Evolutionary conservation across 352 stramenopile genomes (phyloP), one percentile per base, ranked within the genome.

Genomic region (Globisporangium emineosum): DNA sequence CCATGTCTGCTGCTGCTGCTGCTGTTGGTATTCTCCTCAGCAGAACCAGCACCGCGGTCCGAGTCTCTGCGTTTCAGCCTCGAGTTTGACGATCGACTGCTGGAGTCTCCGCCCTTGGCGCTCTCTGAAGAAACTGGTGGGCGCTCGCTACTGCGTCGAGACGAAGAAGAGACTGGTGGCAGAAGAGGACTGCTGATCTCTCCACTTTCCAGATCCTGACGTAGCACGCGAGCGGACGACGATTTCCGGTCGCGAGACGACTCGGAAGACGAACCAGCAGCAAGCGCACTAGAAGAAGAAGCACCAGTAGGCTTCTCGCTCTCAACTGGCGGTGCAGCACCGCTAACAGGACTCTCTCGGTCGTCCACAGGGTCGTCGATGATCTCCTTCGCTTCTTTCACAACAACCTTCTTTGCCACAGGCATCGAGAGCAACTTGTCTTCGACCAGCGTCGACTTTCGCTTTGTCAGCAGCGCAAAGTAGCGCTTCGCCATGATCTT

Each of bases 401-500:
- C 54, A 6, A 62, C 60, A 3, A 29, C 62, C 43, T 66, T 77
- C 33, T 69, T 73, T 2, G 65, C 64, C 9, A 71, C 64, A 13
- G 71, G 59, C 32, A 55, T 51, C 12, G 27, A 19, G 15, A 94
- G 60, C 25, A 83, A 62, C 54, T 79, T 86, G 37, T 93, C 83
- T 15, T 94, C 86, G 0, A 83, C 69, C 1, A 94, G 77, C 2
- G 85, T 79, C 2, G 63, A 50, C 60, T 91, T 91, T 37, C 83
- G 75, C 66, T 94, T 93, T 23, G 83, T 91, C 21, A 96, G 66
- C 21, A 96, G 64, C 35, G 85, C 84, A 60, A 79, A 91, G 69
- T 96, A 96, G 7, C 88, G 82, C 58, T 89, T 89, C 17, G 88
- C 86, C 88, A 96, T 96, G 52, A 94, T 93, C 75, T 96, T 94